phyloP scores from a whole-genome alignment of 441 rosid genomes.

The Erodium trifolium region DNA sequence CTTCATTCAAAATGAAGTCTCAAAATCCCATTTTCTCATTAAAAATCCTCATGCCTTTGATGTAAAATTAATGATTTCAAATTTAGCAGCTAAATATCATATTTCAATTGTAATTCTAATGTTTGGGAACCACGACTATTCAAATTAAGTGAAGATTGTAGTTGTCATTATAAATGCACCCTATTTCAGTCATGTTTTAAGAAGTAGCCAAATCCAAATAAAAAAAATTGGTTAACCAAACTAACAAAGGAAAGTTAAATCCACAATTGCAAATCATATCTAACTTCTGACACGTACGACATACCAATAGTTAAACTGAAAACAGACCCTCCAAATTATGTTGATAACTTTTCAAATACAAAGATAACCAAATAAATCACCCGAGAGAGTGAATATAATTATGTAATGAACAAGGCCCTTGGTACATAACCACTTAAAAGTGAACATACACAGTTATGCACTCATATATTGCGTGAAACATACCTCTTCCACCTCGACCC shows the following conservation, averaged over 20 bases:
- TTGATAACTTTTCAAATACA: background rate
- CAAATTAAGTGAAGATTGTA: too few species aligned
- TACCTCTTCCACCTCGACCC: conserved; percentile 25
- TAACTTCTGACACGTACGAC: background rate
- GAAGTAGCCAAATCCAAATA: too few species aligned
- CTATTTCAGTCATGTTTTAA: background rate
- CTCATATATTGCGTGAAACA: background rate
- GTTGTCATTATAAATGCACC: background rate
- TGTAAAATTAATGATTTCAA: background rate
- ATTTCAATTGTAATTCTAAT: background rate
- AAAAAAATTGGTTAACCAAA: background rate
- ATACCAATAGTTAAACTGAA: background rate
- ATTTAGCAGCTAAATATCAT: too few species aligned
- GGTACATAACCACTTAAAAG: background rate
- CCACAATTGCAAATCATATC: too few species aligned
- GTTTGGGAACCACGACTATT: background rate
- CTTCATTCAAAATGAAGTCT: too few species aligned
- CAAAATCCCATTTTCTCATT: too few species aligned
- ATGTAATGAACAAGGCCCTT: background rate
- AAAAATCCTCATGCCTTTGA: background rate
- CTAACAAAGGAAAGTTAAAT: background rate
- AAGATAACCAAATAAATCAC: background rate
- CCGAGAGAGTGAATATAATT: background rate
- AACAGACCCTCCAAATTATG: background rate
- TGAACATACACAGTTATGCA: background rate